phyloP scores from a whole-genome alignment of 73 alveolate species.

The Durusdinium trenchii region DNA sequence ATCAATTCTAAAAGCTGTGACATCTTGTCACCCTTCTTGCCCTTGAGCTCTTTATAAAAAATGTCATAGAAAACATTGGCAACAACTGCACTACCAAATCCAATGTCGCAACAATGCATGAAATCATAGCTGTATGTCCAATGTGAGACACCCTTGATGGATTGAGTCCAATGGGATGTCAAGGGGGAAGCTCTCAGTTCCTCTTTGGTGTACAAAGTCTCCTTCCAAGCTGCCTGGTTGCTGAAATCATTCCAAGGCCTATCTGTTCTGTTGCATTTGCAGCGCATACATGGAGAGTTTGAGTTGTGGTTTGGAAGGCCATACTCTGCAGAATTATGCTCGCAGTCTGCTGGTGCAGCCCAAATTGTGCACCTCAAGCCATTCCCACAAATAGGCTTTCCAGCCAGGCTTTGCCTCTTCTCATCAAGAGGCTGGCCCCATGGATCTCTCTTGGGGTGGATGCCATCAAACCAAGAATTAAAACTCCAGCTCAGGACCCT shows the following conservation, averaged over 20 bases:
- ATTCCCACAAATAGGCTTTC: not conserved
- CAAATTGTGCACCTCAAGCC: not conserved
- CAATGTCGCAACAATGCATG: conserved; percentile 2
- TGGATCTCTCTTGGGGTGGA: not conserved
- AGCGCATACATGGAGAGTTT: conserved; percentile 8
- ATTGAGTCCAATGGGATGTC: not conserved
- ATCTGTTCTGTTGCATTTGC: conserved; percentile 5
- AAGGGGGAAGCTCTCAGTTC: not conserved
- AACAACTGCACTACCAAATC: not conserved
- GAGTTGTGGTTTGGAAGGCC: not conserved
- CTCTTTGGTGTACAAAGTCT: not conserved
- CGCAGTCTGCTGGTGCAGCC: conserved; percentile 37
- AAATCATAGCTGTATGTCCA: not conserved
- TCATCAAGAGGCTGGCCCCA: not conserved
- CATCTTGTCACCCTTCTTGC: not conserved
- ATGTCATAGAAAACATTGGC: not conserved
- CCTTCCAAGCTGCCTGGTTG: not conserved
- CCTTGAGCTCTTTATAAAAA: not conserved
- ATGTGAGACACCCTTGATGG: not conserved
- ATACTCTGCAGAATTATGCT: not conserved
- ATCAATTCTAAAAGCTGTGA: not conserved
- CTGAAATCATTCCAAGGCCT: not conserved
- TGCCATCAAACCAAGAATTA: not conserved
- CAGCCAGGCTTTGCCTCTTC: not conserved
- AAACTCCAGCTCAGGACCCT: not conserved